These are phyloP conservation scores for Fusarium pilosicola DNA, from an alignment of 2,329 filamentous ascomycete genomes.

Conservation along the genomic window DNA sequence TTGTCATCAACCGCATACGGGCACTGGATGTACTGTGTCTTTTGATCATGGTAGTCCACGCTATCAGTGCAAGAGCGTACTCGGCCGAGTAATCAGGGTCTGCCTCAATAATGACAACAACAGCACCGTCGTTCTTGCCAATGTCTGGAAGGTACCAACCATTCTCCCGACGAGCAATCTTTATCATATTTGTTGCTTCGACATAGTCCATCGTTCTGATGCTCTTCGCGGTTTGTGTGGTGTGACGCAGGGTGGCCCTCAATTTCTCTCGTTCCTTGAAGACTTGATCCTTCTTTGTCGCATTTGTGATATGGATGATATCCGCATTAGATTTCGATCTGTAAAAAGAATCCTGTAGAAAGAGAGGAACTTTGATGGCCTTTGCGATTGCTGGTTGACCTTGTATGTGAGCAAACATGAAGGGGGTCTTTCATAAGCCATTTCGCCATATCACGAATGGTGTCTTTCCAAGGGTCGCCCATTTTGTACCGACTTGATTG, in stretches of 20 bases:
- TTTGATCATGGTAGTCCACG: neutral
- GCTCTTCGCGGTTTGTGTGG: neutral
- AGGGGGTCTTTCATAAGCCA: neutral
- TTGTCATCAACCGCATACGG: neutral
- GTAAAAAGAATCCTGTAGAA: neutral
- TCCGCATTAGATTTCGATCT: neutral
- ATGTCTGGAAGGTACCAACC: neutral
- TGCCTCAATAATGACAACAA: neutral
- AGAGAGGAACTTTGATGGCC: neutral
- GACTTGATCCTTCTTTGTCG: neutral
- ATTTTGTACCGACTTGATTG: neutral
- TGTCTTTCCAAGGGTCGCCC: neutral
- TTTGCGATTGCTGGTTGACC: neutral
- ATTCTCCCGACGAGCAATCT: neutral
- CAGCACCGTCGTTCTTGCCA: neutral
- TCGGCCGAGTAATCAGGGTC: neutral
- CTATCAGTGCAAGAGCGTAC: neutral
- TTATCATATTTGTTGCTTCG: neutral
- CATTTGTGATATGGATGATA: neutral
- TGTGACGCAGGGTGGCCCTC: neutral
- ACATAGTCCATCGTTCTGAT: neutral
- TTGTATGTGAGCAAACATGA: neutral
- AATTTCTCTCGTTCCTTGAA: neutral
- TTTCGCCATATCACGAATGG: neutral
- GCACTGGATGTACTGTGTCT: fast-evolving